Evolutionary conservation across 2,329 filamentous ascomycete species (phyloP), one percentile per base, ranked within the genome.

Genomic region (Fusarium pseudocircinatum): DNA sequence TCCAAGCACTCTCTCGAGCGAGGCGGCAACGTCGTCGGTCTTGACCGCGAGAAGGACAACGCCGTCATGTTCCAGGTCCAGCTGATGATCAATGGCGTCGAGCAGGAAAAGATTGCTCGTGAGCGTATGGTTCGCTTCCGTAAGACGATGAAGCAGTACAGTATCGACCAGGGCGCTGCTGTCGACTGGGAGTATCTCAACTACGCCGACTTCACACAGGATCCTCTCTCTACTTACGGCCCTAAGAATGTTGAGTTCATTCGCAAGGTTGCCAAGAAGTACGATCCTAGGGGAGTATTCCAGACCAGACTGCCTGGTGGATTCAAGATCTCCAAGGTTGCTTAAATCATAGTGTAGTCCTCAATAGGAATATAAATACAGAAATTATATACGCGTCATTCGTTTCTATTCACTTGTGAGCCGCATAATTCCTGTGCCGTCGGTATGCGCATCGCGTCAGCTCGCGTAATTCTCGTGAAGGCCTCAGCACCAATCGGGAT

Each of bases 141-240:
- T 2, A 43, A 52, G 22, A 28, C 39, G 0, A 60, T 67, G 5
- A 67, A 67, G 39, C 64, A 67, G n/a, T 67, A 42, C 6, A 67
- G 62, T 6, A 22, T 67, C 1, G 62, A 60, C 9, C 44, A 67
- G 14, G 44, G 37, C 1, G 62, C 32, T 7, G 62, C 64, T 7
- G 64, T 67, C 1, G 44, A 67, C 1, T 67, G 64, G 64, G 62
- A 67, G 28, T 67, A 67, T 30, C 64, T 67, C 2, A 67, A 67
- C 28, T 67, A 67, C 20, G 64, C 64, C 13, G 64, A 67, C n/a
- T 67, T 67, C 2, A 67, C 52, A 0, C 64, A 67, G 11, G 64
- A 67, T 28, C 64, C 64, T 7, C 52, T 67, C 0, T 67, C 64
- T 30, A 67, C 64, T 0, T 67, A 67, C 15, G 64, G 64, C 0